Evolutionary conservation across 2,329 filamentous ascomycete species (phyloP), one percentile per base, ranked within the genome.

Genomic region (Penicillium sumatraense): DNA sequence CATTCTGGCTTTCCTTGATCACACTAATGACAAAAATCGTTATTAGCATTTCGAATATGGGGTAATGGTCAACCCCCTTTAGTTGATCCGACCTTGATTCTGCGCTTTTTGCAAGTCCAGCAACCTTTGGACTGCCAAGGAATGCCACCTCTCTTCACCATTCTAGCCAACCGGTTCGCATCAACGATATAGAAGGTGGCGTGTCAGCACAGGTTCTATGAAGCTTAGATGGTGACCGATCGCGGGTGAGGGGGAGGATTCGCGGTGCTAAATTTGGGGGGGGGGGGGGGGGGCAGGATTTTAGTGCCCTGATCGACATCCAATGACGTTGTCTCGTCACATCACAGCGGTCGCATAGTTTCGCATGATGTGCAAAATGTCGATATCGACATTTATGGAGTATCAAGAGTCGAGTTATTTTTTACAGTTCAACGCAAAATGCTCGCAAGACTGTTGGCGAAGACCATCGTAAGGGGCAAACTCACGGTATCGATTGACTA

Each of bases 91-190:
- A 54, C 51, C 45, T 54, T 54, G 27, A 54, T 35, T 38, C 47
- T 49, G n/a, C 51, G 51, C 24, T 54, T 54, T 5, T 46, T 47
- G 38, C 51, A 54, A 5, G 21, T 44, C 27, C 41, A 29, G 16
- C 51, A 54, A 8, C 45, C 51, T 38, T 54, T 54, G 21, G 51
- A 54, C 24, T 49, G 51, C 51, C 51, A 54, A 24, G 51, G 51
- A 13, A 44, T 49, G n/a, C 51, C 51, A n/a, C 51, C 51, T 40
- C 38, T 49, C 9, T 33, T 41, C 27, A 36, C 35, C 26, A 45
- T 45, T 29, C 10, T 45, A 2, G n/a, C 41, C n/a, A 16, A 24
- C n/a, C 4, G 6, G 26, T 44, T 18, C n/a, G 13, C 5, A 10
- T 29, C 24, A 11, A 29, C 6, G 6, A 42, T 23, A 29, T 29